Conservation (phyloP, 495 filamentous ascomycete species). For the Aspergillus steynii region DNA sequence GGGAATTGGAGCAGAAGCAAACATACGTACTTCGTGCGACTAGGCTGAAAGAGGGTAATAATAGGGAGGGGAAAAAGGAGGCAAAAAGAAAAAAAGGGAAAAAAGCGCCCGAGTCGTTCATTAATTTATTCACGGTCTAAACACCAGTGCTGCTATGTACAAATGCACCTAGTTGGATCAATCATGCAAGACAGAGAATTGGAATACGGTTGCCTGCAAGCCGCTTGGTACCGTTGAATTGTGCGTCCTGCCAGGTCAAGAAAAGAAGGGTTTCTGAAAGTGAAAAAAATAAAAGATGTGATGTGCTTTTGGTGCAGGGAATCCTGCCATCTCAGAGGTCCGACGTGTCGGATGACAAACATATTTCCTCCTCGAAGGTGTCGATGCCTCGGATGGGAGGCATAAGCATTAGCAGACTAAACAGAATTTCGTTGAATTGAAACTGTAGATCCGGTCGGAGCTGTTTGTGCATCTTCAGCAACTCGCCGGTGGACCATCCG, state of each 20-base stretch:
- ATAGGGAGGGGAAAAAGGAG: too few relatives aligned
- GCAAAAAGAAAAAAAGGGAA: too few relatives aligned
- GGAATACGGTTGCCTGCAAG: constrained; percentile 13
- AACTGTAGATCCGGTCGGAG: constrained; percentile 45
- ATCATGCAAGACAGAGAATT: constrained; percentile 1
- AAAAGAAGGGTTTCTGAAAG: background rate
- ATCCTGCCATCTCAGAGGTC: background rate
- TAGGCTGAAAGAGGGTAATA: too few relatives aligned
- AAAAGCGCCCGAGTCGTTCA: background rate
- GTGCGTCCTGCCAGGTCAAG: background rate
- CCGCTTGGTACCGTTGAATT: background rate
- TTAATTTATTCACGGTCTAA: background rate
- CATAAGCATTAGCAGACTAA: constrained; percentile 38
- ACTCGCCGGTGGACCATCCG: constrained; percentile 40
- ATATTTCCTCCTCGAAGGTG: constrained; percentile 35
- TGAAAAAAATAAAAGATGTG: background rate
- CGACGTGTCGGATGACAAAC: background rate
- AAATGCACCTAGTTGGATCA: constrained; percentile 3
- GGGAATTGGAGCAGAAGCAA: too few relatives aligned
- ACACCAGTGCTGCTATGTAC: constrained; percentile 1
- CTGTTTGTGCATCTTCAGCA: constrained; percentile 38
- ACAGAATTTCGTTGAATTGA: constrained; percentile 45
- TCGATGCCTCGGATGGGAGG: constrained; percentile 35
- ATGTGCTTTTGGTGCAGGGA: background rate
- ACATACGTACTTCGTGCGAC: too few relatives aligned